These are phyloP conservation scores for Chimonanthus praecox DNA, from an alignment of 164 flowering plant genomes.

Conservation along the genomic window DNA sequence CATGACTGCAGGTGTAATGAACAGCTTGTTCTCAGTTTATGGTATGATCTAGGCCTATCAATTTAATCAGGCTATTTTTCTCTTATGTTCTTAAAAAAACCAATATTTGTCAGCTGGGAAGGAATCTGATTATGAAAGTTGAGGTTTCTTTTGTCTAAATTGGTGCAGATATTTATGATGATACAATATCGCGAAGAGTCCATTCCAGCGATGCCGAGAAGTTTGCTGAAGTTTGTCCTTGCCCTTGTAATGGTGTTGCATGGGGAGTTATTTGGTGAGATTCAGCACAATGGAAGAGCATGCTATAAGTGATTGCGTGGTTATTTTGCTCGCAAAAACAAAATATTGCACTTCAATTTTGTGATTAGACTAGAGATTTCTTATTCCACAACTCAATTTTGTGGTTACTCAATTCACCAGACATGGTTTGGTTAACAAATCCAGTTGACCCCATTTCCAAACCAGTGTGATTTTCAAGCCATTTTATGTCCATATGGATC, in stretches of 20 bases:
- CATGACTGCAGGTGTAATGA: conserved; percentile 73
- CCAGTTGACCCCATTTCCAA: background rate
- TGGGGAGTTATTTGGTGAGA: conserved; percentile 90
- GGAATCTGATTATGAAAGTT: background rate
- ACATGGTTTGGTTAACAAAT: background rate
- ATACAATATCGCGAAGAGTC: conserved; percentile 82
- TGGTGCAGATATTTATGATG: conserved; percentile 81
- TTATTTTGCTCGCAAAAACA: no score
- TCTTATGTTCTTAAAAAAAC: background rate
- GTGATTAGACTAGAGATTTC: no score
- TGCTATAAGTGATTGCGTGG: background rate
- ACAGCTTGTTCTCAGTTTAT: conserved; percentile 84
- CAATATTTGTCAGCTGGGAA: no score
- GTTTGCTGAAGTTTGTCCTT: conserved; percentile 86
- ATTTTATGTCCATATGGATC: no score
- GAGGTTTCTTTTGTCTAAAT: background rate
- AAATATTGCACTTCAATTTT: no score
- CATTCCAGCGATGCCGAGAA: conserved; percentile 90
- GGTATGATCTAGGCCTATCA: conserved; percentile 34
- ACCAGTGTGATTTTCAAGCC: background rate
- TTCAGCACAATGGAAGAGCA: background rate
- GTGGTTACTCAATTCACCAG: background rate
- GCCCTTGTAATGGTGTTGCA: conserved; percentile 76
- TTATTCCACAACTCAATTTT: background rate
- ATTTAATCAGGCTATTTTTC: conserved; percentile 1